Evolutionary conservation across 768 basidiomycete species (phyloP).

Genomic region (Leccinum subtestaceum): DNA sequence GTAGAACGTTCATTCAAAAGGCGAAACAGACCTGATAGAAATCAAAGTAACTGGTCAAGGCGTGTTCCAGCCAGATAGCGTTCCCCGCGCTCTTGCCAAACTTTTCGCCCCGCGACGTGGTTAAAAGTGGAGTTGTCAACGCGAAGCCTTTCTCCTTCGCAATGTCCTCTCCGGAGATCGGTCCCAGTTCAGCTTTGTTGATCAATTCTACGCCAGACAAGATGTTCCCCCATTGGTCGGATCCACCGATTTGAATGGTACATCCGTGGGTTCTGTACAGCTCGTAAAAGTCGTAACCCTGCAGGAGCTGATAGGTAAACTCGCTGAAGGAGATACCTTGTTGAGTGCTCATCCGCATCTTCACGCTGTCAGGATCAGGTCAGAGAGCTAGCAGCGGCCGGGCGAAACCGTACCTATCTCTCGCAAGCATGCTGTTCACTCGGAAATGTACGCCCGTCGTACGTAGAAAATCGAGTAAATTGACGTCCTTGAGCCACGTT

Average conservation of each 20-base stretch:
- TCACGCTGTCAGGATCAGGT: slow-evolving; percentile 54
- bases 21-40: slow-evolving; percentile 80
- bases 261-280: slow-evolving; percentile 66
- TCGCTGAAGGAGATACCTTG: slow-evolving; percentile 97
- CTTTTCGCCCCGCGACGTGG: slow-evolving; percentile 86
- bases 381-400: slow-evolving; percentile 1
- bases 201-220: slow-evolving; percentile 91
- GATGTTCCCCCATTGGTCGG: slow-evolving; percentile 99
- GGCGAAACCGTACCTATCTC: slow-evolving; percentile 68
- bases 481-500: slow-evolving; percentile 73
- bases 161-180: neutral
- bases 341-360: slow-evolving; percentile 70
- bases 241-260: slow-evolving; percentile 89
- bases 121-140: slow-evolving; percentile 90
- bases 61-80: slow-evolving; percentile 84
- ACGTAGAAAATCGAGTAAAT: slow-evolving; percentile 81
- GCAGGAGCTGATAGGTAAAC: slow-evolving; percentile 95
- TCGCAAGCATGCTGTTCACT: slow-evolving; percentile 84
- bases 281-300: slow-evolving; percentile 92
- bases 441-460: slow-evolving; percentile 75
- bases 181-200: slow-evolving; percentile 39
- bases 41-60: slow-evolving; percentile 81
- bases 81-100: slow-evolving; percentile 98
- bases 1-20: neutral
- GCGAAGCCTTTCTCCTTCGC: slow-evolving; percentile 57